phyloP scores from a whole-genome alignment of 2,329 filamentous ascomycete genomes.

The Xylariaceae sp. region DNA sequence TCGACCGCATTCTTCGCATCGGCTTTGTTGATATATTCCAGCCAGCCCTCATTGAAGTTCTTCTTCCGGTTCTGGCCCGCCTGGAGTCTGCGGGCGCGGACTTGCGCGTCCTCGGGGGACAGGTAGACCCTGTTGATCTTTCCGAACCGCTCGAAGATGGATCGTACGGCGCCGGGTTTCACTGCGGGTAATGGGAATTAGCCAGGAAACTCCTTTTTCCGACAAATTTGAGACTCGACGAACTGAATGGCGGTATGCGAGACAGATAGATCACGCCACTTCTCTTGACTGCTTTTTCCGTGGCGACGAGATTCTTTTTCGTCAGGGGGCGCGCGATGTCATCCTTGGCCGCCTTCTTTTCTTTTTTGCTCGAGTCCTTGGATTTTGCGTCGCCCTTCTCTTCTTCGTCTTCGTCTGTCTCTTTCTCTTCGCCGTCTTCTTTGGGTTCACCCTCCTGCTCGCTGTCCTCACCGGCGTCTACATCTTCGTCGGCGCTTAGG shows the following conservation, averaged over 20 bases:
- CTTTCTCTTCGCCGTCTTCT: conserved; percentile 14
- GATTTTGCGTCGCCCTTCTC: conserved; percentile 24
- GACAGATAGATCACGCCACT: conserved; percentile 81
- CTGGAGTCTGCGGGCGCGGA: conserved; percentile 61
- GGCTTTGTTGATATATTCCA: conserved; percentile 71
- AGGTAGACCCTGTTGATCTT: conserved; percentile 49
- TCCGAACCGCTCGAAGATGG: conserved; percentile 59
- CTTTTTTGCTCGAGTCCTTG: conserved; percentile 12
- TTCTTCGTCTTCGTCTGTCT: conserved; percentile 12
- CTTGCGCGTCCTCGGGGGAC: conserved; percentile 47
- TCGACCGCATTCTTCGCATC: conserved; percentile 74
- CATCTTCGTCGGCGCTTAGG: conserved; percentile 30
- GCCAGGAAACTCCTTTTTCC: too few species aligned
- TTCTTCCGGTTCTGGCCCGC: conserved; percentile 79
- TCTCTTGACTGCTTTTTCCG: conserved; percentile 60
- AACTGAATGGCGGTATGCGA: conserved; percentile 84
- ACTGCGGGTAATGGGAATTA: too few species aligned
- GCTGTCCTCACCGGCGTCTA: conserved; percentile 24
- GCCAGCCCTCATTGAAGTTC: conserved; percentile 79
- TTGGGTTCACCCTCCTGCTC: conserved; percentile 22
- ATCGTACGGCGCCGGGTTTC: conserved; percentile 57
- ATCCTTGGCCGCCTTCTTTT: conserved; percentile 28
- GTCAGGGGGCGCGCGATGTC: conserved; percentile 50
- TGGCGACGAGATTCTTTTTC: conserved; percentile 63
- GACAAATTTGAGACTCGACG: too few species aligned